Base-by-base conservation (phyloP, 805 yeast species). In the Hagleromyces aurorensis region DNA sequence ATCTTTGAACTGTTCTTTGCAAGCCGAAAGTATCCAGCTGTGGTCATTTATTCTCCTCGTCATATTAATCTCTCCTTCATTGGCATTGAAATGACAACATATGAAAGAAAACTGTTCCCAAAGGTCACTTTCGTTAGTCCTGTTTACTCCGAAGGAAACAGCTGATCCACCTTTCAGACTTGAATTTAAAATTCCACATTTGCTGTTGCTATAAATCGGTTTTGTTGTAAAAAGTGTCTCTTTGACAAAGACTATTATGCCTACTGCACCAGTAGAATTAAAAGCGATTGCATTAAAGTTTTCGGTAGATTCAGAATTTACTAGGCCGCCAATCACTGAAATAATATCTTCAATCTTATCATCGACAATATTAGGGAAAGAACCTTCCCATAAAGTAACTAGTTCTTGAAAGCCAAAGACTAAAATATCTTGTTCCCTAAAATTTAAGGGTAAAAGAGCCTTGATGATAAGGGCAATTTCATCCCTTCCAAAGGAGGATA, bases 81-180 rank as follows among this genome's bases (percentile, higher is more conserved):
- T 70, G 0, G 97, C 96, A 18, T 75, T 68, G 28, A 87, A 55
- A 60, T 87, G 97, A 3, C 78, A 70, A 21, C 66, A 59, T 3
- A 78, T 75, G 58, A 85, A 73, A 0, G 91, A 77, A 35, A 75
- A 59, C 1, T 49, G 38, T 19, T 51, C 55, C n/a, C n/a, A n/a
- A 10, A 30, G 23, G 4, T 19, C 23, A 61, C 68, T 30, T 27
- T 38, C 36, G 9, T 37, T 29, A 5, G 43, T 38, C 2, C 39
- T 40, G 4, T 30, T 29, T 1, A 44, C 12, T 4, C 42, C 38
- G n/a, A 81, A 44, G 23, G 87, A 58, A 1, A 78, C 28, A 0
- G 78, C 83, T 1, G 70, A 75, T 0, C 75, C 87, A 1, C 94
- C 95, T 52, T 87, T 87, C 44, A 82, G 50, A 31, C 76, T 71